Percentiles rank a stretch among this genome's conserved stretches.
phyloP scores from a whole-genome alignment of 129 eudicot species.

The Helichrysum umbraculigerum region DNA sequence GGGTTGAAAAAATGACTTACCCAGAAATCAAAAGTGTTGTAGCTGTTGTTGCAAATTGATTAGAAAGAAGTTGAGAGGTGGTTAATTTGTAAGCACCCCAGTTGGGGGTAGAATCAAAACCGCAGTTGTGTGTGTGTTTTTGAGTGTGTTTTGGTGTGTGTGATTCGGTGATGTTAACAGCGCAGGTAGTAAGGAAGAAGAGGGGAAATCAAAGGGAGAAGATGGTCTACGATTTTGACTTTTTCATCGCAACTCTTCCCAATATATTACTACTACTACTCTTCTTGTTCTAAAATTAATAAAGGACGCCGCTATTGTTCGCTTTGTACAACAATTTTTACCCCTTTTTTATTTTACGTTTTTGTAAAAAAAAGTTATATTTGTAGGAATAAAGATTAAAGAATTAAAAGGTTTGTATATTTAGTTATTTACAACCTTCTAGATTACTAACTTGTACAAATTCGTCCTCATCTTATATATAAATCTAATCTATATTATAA shows the following conservation, averaged over 20 bases:
- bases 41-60: constrained; percentile 3
- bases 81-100: not conserved
- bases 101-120: not conserved
- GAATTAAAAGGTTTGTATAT: no score
- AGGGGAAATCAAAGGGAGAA: not conserved
- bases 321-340: no score
- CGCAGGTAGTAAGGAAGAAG: constrained; percentile 15
- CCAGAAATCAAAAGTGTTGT: constrained; percentile 3
- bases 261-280: no score
- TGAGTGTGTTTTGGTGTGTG: not conserved
- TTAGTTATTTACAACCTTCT: no score
- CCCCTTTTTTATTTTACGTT: no score
- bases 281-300: no score
- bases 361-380: no score
- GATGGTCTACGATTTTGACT: constrained; percentile 37
- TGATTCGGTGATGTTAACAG: constrained; percentile 27
- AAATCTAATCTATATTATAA: no score
- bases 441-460: no score
- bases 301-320: no score
- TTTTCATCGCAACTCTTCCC: constrained; percentile 18
- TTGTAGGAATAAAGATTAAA: no score
- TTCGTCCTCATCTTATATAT: no score
- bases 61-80: not conserved
- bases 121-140: not conserved
- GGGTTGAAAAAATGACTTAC: not conserved